Evolutionary conservation across 2,329 filamentous ascomycete genomes (phyloP).

Genomic region (Trematosphaeria pertusa): DNA sequence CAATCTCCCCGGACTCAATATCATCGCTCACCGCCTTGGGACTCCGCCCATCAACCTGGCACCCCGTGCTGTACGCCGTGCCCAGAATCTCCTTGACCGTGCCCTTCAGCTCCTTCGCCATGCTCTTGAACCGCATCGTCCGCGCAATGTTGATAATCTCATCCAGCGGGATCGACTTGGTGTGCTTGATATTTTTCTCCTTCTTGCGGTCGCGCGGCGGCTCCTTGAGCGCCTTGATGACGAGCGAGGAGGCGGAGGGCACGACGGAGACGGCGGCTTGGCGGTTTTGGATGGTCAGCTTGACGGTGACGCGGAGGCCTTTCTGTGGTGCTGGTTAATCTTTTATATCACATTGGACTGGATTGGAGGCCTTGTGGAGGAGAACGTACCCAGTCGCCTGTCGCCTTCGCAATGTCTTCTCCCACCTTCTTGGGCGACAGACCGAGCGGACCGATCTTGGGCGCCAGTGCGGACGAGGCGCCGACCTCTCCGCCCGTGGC

Average conservation of each 20-base stretch:
- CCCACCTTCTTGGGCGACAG: conserved; percentile 99
- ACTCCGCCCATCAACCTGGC: conserved; percentile 96
- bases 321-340: too few relatives aligned
- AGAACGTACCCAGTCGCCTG: conserved; percentile 91
- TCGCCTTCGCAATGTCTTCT: conserved; percentile 99
- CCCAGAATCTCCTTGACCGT: conserved; percentile 95
- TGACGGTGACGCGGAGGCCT: conserved; percentile 96
- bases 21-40: conserved; percentile 90
- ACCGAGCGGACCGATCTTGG: conserved; percentile 99
- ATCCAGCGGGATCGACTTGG: conserved; percentile 92
- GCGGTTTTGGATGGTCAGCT: conserved; percentile 99
- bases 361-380: background rate
- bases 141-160: conserved; percentile 96
- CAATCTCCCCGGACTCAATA: conserved; percentile 93
- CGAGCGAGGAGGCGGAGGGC: conserved; percentile 93
- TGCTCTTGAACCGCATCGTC: conserved; percentile 93
- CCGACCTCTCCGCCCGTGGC: conserved; percentile 99
- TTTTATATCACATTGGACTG: too few relatives aligned
- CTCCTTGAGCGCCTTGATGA: conserved; percentile 99
- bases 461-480: conserved; percentile 96
- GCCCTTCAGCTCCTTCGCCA: conserved; percentile 92
- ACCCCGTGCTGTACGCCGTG: conserved; percentile 94
- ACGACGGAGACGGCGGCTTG: conserved; percentile 98
- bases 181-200: conserved; percentile 99
- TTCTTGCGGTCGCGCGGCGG: conserved; percentile 99